Conservation (phyloP, 2,329 filamentous ascomycete genomes). For the Sporothrix pallida region DNA sequence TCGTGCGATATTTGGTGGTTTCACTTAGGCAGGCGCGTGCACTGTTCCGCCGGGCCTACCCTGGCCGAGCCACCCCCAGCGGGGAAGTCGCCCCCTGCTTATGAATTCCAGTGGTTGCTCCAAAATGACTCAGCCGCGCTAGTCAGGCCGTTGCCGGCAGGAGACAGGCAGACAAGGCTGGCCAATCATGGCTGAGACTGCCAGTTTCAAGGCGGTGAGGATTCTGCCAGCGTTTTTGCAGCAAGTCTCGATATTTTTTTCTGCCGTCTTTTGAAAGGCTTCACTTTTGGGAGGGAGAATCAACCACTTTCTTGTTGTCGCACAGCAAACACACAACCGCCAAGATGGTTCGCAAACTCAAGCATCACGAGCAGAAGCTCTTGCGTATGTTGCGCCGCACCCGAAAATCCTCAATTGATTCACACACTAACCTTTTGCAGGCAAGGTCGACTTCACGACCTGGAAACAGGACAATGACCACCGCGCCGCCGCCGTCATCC, state of each 20-base stretch:
- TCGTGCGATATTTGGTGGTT: not conserved
- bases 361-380: constrained; percentile 96
- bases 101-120: not conserved
- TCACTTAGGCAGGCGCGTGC: constrained; percentile 4
- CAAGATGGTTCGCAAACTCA: constrained; percentile 91
- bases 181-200: not conserved
- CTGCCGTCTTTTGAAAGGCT: not conserved
- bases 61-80: not conserved
- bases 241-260: not conserved
- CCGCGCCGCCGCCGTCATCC: constrained; percentile 76
- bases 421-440: constrained; percentile 23
- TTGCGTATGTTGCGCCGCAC: constrained; percentile 51
- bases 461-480: constrained; percentile 90
- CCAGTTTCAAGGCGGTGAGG: constrained; percentile 29
- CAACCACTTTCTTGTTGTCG: not conserved
- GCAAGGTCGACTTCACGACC: constrained; percentile 84
- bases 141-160: not conserved
- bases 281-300: not conserved
- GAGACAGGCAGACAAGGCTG: constrained; percentile 1
- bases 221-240: constrained; percentile 31
- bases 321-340: constrained; percentile 4
- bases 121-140: constrained; percentile 28
- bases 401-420: too few relatives aligned
- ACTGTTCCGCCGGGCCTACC: not conserved
- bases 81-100: constrained; percentile 15